phyloP scores from a whole-genome alignment of 176 grass and related monocot species.

The Oryza glumipatula region DNA sequence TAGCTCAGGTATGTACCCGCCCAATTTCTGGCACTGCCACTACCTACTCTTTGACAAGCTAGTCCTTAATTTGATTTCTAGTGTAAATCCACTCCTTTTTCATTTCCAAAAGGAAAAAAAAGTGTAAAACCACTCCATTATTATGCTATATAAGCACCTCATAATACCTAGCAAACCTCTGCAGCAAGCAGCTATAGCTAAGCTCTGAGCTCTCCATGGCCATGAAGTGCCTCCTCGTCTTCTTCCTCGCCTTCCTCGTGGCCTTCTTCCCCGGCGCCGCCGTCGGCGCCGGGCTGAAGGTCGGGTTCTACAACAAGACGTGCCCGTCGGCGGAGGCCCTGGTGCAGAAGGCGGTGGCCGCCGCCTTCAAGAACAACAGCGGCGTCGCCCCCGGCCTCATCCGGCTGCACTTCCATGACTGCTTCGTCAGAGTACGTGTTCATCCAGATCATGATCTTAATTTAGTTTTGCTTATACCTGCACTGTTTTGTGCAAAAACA shows the following conservation, averaged over 20 bases:
- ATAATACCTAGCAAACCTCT: neutral
- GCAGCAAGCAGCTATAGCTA: neutral
- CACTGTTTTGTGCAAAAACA: neutral
- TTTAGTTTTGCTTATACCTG: neutral
- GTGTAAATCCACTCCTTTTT: too few relatives aligned
- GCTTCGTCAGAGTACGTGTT: slow-evolving; percentile 60
- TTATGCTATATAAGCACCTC: slow-evolving; percentile 22
- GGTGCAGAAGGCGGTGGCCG: slow-evolving; percentile 60
- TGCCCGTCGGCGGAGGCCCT: slow-evolving; percentile 50
- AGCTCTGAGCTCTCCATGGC: neutral
- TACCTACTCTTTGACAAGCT: neutral
- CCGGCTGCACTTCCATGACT: slow-evolving; percentile 84
- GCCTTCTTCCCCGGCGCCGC: slow-evolving; percentile 10
- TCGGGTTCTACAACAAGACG: slow-evolving; percentile 62
- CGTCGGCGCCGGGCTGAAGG: slow-evolving; percentile 43
- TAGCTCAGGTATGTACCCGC: neutral
- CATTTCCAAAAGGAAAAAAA: too few relatives aligned
- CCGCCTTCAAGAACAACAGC: slow-evolving; percentile 52
- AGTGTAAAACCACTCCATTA: too few relatives aligned
- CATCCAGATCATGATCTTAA: neutral
- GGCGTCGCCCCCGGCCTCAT: slow-evolving; percentile 71
- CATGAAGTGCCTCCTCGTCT: slow-evolving; percentile 3
- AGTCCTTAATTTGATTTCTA: slow-evolving; percentile 2
- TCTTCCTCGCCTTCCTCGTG: neutral
- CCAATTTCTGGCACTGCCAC: neutral